A percentile compares a stretch with the other conserved stretches of the same genome.
Evolutionary conservation across 2,329 filamentous ascomycete genomes (phyloP).

Genomic region (Scedosporium apiospermum): DNA sequence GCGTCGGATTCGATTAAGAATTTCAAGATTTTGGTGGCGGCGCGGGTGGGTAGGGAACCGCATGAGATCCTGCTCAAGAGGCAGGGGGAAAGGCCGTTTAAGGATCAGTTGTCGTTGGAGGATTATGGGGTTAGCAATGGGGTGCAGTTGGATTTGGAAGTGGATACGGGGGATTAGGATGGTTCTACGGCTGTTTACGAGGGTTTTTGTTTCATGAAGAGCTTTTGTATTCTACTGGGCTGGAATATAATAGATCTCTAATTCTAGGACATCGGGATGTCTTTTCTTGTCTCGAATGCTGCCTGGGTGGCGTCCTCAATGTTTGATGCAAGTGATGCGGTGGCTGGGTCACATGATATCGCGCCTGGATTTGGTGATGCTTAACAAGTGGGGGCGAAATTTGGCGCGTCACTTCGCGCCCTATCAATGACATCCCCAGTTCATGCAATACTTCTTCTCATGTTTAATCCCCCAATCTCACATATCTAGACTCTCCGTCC

Average conservation of each 20-base stretch:
- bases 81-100: conserved; percentile 88
- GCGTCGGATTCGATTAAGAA: conserved; percentile 74
- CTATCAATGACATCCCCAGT: neutral
- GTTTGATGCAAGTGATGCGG: no score
- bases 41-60: conserved; percentile 77
- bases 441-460: neutral
- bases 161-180: conserved; percentile 49
- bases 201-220: neutral
- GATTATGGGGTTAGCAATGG: conserved; percentile 95
- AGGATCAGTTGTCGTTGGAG: conserved; percentile 76
- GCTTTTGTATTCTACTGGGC: neutral
- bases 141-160: conserved; percentile 57
- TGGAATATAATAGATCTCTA: no score
- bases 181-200: neutral
- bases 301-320: no score
- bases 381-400: neutral
- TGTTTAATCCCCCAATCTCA: no score
- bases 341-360: conserved; percentile 1
- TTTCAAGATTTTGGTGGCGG: conserved; percentile 87
- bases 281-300: neutral
- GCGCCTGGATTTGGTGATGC: conserved; percentile 3
- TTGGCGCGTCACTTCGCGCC: neutral
- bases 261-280: neutral
- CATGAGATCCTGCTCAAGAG: conserved; percentile 88
- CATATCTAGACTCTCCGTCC: no score